phyloP scores from a whole-genome alignment of 2,329 filamentous ascomycete genomes.

The Penicillium sp. region DNA sequence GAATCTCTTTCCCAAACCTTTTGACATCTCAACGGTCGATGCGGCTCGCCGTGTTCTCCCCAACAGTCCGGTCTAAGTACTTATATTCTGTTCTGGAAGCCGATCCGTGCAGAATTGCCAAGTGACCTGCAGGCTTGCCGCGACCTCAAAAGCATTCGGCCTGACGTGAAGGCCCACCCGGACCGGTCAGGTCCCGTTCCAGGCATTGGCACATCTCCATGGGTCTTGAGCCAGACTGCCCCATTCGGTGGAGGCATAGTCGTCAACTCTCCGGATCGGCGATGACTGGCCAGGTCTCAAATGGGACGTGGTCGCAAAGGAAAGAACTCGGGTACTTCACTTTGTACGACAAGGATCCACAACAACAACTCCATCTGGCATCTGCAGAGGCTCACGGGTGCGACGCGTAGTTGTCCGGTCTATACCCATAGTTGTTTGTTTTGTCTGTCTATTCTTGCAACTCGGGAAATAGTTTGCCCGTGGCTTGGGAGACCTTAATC shows the following conservation, averaged over 20 bases:
- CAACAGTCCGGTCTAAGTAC: background rate
- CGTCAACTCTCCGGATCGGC: background rate
- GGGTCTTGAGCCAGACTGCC: constrained; percentile 2
- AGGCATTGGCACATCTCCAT: background rate
- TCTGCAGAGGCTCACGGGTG: background rate
- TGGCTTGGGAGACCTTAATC: background rate
- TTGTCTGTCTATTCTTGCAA: too few relatives aligned
- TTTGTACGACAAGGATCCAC: constrained; percentile 2
- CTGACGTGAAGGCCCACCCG: background rate
- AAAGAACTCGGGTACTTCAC: background rate
- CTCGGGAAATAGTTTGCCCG: background rate
- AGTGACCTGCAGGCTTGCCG: background rate
- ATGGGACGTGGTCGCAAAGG: background rate
- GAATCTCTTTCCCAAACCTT: background rate
- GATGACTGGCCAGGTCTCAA: constrained; percentile 1
- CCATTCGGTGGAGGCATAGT: background rate
- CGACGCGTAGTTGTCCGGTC: background rate
- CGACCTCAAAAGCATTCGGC: background rate
- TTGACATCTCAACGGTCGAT: background rate
- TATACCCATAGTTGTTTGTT: background rate
- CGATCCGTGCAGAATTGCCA: background rate
- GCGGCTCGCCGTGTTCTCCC: constrained; percentile 1
- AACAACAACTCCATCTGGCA: background rate
- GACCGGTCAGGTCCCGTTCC: background rate
- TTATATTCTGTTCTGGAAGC: background rate